phyloP scores from a whole-genome alignment of 2,329 filamentous ascomycete genomes.

The Pseudocercospora vitis region DNA sequence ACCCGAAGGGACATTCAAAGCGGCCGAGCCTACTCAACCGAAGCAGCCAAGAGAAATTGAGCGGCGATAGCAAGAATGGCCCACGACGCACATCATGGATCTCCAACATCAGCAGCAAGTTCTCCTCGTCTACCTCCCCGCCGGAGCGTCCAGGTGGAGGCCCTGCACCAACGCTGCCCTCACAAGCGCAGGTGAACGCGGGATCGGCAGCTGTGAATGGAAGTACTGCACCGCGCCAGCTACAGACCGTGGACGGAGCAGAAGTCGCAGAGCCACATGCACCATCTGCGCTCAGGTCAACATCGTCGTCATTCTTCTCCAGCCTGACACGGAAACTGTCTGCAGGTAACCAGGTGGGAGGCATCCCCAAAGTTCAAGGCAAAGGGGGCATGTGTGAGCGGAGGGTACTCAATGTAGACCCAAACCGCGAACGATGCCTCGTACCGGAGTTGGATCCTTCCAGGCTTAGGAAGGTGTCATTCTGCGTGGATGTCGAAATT shows the following conservation, averaged over 20 bases:
- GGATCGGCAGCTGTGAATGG: conserved; percentile 53
- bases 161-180: conserved; percentile 13
- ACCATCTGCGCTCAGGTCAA: conserved; percentile 68
- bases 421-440: conserved; percentile 72
- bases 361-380: conserved; percentile 51
- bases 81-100: conserved; percentile 80
- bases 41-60: conserved; percentile 41
- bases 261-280: conserved; percentile 60
- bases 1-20: conserved; percentile 22
- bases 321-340: conserved; percentile 81
- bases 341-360: conserved; percentile 51
- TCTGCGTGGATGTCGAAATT: conserved; percentile 97
- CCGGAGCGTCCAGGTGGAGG: conserved; percentile 20
- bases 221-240: conserved; percentile 40
- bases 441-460: conserved; percentile 76
- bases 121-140: conserved; percentile 54
- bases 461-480: conserved; percentile 84
- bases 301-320: conserved; percentile 69
- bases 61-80: conserved; percentile 28
- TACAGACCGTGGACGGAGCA: conserved; percentile 27
- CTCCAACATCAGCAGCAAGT: conserved; percentile 87
- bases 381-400: conserved; percentile 75
- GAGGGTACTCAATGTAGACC: conserved; percentile 80
- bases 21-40: conserved; percentile 48
- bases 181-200: conserved; percentile 3